Evolutionary conservation across 2,329 filamentous ascomycete species (phyloP).

Genomic region (Penicillium frequentans): DNA sequence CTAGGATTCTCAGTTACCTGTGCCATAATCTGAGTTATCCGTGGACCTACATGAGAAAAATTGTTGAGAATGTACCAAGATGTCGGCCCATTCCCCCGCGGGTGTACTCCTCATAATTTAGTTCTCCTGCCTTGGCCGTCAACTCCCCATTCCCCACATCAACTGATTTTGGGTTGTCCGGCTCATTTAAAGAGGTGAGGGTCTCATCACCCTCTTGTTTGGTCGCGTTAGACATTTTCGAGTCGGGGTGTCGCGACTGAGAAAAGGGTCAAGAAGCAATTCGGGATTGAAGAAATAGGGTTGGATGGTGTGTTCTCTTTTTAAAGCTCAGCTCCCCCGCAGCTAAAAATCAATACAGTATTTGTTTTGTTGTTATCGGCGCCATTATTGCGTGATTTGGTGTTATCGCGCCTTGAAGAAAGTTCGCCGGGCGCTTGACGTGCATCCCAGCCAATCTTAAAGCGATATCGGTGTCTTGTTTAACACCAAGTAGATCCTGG

Average conservation of each 20-base stretch:
- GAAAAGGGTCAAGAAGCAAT: no score
- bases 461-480: constrained; percentile 1
- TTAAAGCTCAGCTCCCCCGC: background rate
- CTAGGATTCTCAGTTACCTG: background rate
- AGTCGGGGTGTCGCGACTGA: background rate
- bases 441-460: background rate
- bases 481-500: background rate
- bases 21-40: background rate
- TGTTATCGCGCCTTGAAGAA: background rate
- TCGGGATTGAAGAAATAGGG: background rate
- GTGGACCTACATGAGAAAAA: constrained; percentile 25
- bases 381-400: constrained; percentile 6
- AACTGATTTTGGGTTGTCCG: background rate
- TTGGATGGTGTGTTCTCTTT: background rate
- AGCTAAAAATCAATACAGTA: background rate
- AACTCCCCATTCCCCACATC: background rate
- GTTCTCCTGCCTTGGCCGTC: constrained; percentile 9
- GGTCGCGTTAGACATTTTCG: background rate
- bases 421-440: background rate
- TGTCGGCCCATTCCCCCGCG: constrained; percentile 23
- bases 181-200: background rate
- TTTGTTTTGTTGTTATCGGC: constrained; percentile 1
- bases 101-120: constrained; percentile 23
- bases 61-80: constrained; percentile 20
- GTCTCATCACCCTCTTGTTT: background rate